Percentiles rank a stretch among this genome's conserved stretches.
phyloP scores from a whole-genome alignment of 192 early-diverging fungal species.

The Gigaspora rosea region DNA sequence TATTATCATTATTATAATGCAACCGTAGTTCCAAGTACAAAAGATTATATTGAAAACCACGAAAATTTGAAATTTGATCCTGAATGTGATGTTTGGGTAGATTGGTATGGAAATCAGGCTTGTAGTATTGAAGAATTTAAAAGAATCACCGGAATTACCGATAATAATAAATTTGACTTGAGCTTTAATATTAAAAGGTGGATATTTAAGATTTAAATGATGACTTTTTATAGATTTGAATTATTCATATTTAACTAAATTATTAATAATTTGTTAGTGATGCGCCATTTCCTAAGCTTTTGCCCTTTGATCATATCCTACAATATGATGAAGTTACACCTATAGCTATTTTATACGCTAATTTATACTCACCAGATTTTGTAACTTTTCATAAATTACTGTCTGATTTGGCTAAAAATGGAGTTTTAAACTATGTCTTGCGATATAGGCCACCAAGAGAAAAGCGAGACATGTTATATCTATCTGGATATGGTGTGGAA shows the following conservation, averaged over 20 bases:
- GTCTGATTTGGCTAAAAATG: conserved; percentile 46
- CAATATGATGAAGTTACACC: conserved; percentile 2
- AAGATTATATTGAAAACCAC: conserved; percentile 31
- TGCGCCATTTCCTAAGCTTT: conserved; percentile 31
- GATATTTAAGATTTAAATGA: background rate
- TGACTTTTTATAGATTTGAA: conserved; percentile 28
- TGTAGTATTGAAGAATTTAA: conserved; percentile 56
- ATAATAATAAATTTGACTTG: conserved; percentile 38
- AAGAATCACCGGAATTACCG: conserved; percentile 39
- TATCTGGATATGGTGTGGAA: conserved; percentile 93
- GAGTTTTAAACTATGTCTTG: conserved; percentile 63
- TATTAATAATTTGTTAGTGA: background rate
- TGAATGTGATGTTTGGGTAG: conserved; percentile 64
- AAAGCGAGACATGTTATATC: conserved; percentile 41
- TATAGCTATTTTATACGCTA: conserved; percentile 75
- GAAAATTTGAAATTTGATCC: conserved; percentile 42
- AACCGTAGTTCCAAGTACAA: conserved; percentile 57
- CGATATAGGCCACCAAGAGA: conserved; percentile 51
- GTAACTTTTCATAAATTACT: conserved; percentile 58
- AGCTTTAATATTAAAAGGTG: conserved; percentile 1
- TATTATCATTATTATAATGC: conserved; percentile 81
- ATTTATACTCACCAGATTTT: conserved; percentile 63
- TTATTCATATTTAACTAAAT: background rate
- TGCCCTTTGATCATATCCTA: conserved; percentile 68
- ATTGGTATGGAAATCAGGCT: conserved; percentile 68